Conservation (phyloP, 345 rosid genomes). For the Eucalyptus melliodora region DNA sequence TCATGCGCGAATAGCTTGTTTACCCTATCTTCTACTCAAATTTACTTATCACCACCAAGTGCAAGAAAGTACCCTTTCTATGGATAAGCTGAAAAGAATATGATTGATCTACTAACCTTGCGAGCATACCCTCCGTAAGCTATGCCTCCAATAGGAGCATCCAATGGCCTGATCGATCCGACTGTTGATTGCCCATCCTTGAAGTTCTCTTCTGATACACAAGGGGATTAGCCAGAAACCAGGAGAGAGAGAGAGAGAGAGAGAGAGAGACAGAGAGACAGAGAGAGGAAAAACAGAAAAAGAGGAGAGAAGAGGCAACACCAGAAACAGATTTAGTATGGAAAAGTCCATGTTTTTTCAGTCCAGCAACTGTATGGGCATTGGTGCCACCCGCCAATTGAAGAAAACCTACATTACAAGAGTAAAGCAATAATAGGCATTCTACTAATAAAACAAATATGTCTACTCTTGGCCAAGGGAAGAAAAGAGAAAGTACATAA, state of each 20-base stretch:
- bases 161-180: neutral
- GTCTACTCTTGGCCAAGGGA: neutral
- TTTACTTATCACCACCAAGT: too few relatives aligned
- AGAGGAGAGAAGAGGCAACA: neutral
- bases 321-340: slow-evolving; percentile 7
- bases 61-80: neutral
- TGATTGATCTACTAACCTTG: slow-evolving; percentile 12
- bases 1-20: neutral
- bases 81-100: neutral
- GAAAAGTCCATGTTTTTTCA: slow-evolving; percentile 34
- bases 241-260: neutral
- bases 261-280: too few relatives aligned
- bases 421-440: neutral
- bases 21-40: neutral
- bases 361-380: slow-evolving; percentile 32
- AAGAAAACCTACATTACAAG: slow-evolving; percentile 25
- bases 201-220: neutral
- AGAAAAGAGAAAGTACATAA: neutral
- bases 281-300: neutral
- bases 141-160: slow-evolving; percentile 31
- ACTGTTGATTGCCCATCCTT: neutral
- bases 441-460: neutral
- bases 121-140: slow-evolving; percentile 57
- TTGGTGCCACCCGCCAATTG: slow-evolving; percentile 59
- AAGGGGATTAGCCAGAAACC: neutral